Conservation (phyloP, 345 rosid genomes). For the Raphanus sativus region DNA sequence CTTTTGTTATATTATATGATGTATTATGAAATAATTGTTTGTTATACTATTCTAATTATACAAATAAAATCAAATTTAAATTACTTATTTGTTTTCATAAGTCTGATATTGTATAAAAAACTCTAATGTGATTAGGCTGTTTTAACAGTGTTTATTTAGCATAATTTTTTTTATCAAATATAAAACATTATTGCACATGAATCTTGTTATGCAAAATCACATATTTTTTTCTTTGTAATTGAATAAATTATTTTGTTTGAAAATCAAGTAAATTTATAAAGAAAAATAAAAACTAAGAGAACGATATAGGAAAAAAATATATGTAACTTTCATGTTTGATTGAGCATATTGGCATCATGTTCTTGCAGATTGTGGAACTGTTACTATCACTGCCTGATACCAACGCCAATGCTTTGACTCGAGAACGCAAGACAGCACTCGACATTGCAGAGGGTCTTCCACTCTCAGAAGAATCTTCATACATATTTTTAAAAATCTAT, state of each 20-base stretch:
- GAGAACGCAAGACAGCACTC: conserved; percentile 91
- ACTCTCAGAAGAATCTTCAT: conserved; percentile 74
- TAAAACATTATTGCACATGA: not conserved
- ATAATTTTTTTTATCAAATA: not conserved
- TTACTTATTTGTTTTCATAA: not conserved
- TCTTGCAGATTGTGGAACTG: conserved; percentile 80
- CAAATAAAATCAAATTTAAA: not conserved
- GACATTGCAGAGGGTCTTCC: conserved; percentile 95
- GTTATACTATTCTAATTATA: not conserved
- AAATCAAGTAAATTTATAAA: too few species aligned
- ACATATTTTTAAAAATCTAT: conserved; percentile 30
- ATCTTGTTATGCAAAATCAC: not conserved
- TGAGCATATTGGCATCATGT: not conserved
- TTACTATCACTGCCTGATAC: conserved; percentile 77
- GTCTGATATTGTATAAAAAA: not conserved
- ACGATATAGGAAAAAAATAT: too few species aligned
- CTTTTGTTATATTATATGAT: not conserved
- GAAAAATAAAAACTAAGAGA: too few species aligned
- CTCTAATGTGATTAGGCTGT: not conserved
- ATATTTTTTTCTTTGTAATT: not conserved
- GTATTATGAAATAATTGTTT: not conserved
- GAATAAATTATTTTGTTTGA: too few species aligned
- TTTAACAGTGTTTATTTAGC: not conserved
- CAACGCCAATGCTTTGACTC: conserved; percentile 78
- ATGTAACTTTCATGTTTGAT: too few species aligned